These are phyloP conservation scores for Beauveria rudraprayagi DNA, from an alignment of 2,329 filamentous ascomycete species.

Conservation along the genomic window DNA sequence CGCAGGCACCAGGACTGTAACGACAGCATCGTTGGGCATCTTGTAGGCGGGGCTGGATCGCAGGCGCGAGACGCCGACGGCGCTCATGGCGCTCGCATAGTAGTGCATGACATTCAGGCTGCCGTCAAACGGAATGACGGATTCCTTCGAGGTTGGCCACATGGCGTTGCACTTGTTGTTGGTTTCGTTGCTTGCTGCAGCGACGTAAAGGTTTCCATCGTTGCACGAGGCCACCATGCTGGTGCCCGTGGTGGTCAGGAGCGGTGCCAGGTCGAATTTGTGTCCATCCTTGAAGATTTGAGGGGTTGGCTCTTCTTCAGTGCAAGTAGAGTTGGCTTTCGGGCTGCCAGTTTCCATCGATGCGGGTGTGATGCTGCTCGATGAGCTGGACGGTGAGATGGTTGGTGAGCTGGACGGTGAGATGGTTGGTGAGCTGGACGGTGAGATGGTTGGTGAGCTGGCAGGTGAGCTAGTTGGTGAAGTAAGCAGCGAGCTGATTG, in stretches of 20 bases:
- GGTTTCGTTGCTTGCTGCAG: constrained; percentile 15
- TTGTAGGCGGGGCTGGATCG: constrained; percentile 16
- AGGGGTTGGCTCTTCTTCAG: not conserved
- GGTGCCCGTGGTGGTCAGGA: constrained; percentile 15
- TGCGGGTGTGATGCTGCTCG: not conserved
- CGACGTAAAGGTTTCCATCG: constrained; percentile 27
- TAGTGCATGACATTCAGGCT: constrained; percentile 23
- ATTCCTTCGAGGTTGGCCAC: constrained; percentile 17
- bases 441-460: not conserved
- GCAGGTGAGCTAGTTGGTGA: not conserved
- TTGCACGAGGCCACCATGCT: constrained; percentile 23
- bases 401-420: not conserved
- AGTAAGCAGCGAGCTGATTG: not conserved
- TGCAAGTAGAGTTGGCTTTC: not conserved
- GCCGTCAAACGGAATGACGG: constrained; percentile 19
- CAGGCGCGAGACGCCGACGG: constrained; percentile 23
- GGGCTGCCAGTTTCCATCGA: not conserved
- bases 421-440: too few relatives aligned
- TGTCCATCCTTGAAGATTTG: constrained; percentile 15
- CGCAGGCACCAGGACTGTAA: constrained; percentile 16
- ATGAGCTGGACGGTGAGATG: not conserved
- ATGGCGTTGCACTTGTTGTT: constrained; percentile 17
- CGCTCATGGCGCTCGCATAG: constrained; percentile 25
- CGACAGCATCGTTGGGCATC: constrained; percentile 14
- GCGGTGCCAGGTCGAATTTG: constrained; percentile 16